Evolutionary conservation across 2,329 filamentous ascomycete species (phyloP).

Genomic region (Dactylellina haptotyla): DNA sequence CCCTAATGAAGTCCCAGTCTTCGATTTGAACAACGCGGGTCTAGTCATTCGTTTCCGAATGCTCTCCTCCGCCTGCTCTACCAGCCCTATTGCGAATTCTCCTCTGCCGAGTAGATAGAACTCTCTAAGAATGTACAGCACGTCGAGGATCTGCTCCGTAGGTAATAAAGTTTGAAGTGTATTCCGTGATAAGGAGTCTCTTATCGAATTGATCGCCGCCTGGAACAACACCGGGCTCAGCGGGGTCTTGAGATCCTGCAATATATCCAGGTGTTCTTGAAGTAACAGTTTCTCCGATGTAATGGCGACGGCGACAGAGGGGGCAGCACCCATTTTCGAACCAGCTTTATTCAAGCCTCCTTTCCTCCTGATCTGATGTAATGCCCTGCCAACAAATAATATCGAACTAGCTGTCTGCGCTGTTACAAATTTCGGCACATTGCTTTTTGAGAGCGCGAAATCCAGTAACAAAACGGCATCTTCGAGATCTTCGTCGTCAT

Average conservation of each 20-base stretch:
- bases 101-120: conserved; percentile 89
- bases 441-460: conserved; percentile 68
- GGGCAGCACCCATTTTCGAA: conserved; percentile 56
- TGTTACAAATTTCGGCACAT: conserved; percentile 81
- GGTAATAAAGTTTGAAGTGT: conserved; percentile 85
- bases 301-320: conserved; percentile 58
- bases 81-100: conserved; percentile 88
- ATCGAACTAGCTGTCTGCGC: conserved; percentile 80
- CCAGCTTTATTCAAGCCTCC: conserved; percentile 60
- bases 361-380: conserved; percentile 79
- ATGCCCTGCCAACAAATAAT: conserved; percentile 86
- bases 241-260: conserved; percentile 67
- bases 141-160: conserved; percentile 77
- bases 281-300: conserved; percentile 59
- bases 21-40: conserved; percentile 67
- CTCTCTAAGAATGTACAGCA: conserved; percentile 79
- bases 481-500: conserved; percentile 53
- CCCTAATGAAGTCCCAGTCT: conserved; percentile 62
- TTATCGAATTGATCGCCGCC: conserved; percentile 77
- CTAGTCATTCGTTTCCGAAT: conserved; percentile 77
- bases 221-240: conserved; percentile 77
- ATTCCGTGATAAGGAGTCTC: conserved; percentile 83
- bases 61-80: conserved; percentile 83
- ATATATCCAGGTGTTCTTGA: conserved; percentile 56
- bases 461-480: conserved; percentile 58